phyloP scores from a whole-genome alignment of 139 green algal species.

The Chlamydomonas sp. region DNA sequence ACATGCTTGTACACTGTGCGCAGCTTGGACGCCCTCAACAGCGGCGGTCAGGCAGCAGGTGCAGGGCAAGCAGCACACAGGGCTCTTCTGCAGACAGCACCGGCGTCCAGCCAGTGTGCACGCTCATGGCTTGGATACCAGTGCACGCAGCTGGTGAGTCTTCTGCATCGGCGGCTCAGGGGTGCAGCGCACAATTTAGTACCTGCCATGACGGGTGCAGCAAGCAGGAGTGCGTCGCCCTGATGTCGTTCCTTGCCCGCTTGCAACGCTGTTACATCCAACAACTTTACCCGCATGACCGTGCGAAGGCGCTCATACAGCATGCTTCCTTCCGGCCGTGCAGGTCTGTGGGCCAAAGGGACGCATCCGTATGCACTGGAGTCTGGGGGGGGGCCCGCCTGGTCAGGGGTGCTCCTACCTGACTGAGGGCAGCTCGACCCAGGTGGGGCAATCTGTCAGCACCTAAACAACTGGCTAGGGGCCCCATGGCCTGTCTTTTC shows the following conservation, averaged over 20 bases:
- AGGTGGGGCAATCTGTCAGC: not conserved
- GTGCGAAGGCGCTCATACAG: not conserved
- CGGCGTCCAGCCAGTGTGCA: not conserved
- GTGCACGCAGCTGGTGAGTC: constrained; percentile 24
- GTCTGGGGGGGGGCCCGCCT: constrained; percentile 20
- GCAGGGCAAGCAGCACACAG: too few relatives aligned
- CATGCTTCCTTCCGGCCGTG: not conserved
- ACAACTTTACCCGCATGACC: not conserved
- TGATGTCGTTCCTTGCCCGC: too few relatives aligned
- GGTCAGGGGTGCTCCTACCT: constrained; percentile 20
- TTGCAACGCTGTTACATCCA: not conserved
- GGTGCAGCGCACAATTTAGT: not conserved
- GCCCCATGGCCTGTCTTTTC: too few relatives aligned
- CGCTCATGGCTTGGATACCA: constrained; percentile 24
- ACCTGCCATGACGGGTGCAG: too few relatives aligned
- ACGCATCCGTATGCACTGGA: constrained; percentile 36
- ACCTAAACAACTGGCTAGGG: too few relatives aligned
- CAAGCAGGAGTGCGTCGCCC: too few relatives aligned
- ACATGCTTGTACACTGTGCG: too few relatives aligned
- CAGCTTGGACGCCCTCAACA: too few relatives aligned
- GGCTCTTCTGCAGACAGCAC: too few relatives aligned
- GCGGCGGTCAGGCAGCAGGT: too few relatives aligned
- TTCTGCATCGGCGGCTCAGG: not conserved
- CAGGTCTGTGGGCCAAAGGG: constrained; percentile 25
- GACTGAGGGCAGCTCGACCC: not conserved